Evolutionary conservation across 176 grass and related monocot species (phyloP).

Genomic region (Avena atlantica): DNA sequence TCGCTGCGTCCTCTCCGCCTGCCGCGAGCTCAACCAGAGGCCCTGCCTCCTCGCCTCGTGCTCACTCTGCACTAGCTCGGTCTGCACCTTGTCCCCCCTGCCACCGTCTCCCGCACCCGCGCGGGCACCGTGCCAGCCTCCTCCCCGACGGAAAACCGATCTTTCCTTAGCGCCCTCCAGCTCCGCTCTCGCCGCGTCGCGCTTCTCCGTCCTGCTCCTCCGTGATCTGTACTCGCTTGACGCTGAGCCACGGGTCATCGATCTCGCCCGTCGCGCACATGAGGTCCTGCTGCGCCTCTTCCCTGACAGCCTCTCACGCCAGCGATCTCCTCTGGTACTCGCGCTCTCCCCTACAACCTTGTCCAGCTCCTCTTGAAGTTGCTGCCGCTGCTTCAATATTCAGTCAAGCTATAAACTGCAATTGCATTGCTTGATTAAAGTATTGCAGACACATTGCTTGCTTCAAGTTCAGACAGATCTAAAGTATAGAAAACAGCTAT

Average conservation of each 20-base stretch:
- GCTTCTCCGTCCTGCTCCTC: conserved; percentile 52
- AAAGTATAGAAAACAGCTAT: no score
- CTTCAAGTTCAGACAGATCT: no score
- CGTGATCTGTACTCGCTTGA: conserved; percentile 55
- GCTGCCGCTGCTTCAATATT: conserved; percentile 41
- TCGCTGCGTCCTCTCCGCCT: background rate
- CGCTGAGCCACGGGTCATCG: conserved; percentile 55
- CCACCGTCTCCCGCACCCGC: conserved; percentile 32
- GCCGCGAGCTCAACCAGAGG: conserved; percentile 27
- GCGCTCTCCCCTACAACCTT: conserved; percentile 44
- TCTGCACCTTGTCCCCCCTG: conserved; percentile 48
- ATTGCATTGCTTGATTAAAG: no score
- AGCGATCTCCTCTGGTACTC: conserved; percentile 48
- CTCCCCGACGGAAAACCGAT: conserved; percentile 39
- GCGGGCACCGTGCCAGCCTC: conserved; percentile 37
- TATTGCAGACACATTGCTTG: no score
- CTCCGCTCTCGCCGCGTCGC: conserved; percentile 47
- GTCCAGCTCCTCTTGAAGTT: conserved; percentile 53
- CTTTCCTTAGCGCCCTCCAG: conserved; percentile 50
- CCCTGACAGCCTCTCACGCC: conserved; percentile 43
- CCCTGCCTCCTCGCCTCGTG: conserved; percentile 43
- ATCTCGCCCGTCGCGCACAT: conserved; percentile 8
- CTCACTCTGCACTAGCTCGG: conserved; percentile 54
- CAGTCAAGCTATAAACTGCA: background rate
- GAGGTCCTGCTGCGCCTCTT: conserved; percentile 44